phyloP scores from a whole-genome alignment of 2,329 filamentous ascomycete species.

The Colletotrichum sp. region DNA sequence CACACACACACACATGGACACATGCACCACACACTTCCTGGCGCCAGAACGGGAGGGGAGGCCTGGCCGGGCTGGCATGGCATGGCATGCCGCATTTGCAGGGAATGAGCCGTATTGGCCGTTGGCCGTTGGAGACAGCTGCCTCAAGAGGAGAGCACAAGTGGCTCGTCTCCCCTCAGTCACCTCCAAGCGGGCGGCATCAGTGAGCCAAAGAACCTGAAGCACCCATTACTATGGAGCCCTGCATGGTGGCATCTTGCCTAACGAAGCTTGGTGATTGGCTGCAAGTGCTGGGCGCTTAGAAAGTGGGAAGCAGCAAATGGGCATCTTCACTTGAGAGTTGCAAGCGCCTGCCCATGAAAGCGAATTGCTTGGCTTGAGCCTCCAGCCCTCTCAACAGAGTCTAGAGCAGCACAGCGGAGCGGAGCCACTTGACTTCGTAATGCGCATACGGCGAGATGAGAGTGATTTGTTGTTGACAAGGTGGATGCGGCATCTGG shows the following conservation, averaged over 20 bases:
- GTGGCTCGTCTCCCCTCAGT: neutral
- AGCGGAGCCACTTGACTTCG: conserved; percentile 3
- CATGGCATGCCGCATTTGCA: neutral
- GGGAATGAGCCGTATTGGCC: neutral
- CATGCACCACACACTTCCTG: neutral
- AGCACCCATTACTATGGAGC: conserved; percentile 9
- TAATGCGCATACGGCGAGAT: conserved; percentile 10
- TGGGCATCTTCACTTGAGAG: conserved; percentile 13
- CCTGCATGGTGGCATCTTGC: conserved; percentile 20
- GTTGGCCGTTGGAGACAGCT: neutral
- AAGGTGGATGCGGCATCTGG: conserved; percentile 1
- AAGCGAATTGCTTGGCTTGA: conserved; percentile 12
- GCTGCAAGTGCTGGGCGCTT: conserved; percentile 20
- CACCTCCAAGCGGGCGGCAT: conserved; percentile 1
- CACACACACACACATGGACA: neutral
- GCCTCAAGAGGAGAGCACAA: neutral
- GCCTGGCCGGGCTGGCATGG: conserved; percentile 5
- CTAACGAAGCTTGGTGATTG: conserved; percentile 22
- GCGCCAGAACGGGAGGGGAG: conserved; percentile 3
- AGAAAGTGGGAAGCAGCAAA: conserved; percentile 13
- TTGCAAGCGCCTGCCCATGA: conserved; percentile 21
- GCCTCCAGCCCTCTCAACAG: neutral
- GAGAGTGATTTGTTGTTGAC: conserved; percentile 1
- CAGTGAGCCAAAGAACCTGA: conserved; percentile 12
- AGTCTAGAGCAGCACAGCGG: conserved; percentile 2